Evolutionary conservation across 75 land plant genomes (phyloP).

Genomic region (Sequoia sempervirens): DNA sequence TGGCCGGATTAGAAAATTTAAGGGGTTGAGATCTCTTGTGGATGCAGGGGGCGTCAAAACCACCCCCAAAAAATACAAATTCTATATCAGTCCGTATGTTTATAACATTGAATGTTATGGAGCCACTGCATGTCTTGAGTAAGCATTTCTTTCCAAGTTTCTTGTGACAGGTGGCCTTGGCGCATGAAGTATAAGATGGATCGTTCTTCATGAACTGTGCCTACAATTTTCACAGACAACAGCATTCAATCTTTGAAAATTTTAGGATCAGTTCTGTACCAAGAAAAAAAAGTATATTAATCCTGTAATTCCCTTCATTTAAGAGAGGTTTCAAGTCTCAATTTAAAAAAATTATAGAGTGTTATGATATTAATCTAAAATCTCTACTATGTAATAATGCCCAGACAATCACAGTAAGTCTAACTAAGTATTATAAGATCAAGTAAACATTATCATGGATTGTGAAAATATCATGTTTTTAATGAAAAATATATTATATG

Average conservation of each 20-base stretch:
- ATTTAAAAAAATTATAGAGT: no score
- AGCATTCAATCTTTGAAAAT: not conserved
- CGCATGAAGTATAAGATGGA: slow-evolving; percentile 59
- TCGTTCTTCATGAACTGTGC: slow-evolving; percentile 57
- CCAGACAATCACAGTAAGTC: no score
- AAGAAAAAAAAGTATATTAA: not conserved
- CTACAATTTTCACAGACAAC: slow-evolving; percentile 28
- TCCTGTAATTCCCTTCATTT: not conserved
- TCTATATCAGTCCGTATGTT: slow-evolving; percentile 76
- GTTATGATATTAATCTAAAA: no score
- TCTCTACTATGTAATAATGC: no score
- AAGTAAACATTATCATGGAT: no score
- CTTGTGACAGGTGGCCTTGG: slow-evolving; percentile 36
- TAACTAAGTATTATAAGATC: no score
- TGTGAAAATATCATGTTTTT: no score
- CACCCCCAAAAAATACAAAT: slow-evolving; percentile 74
- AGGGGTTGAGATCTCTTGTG: slow-evolving; percentile 29
- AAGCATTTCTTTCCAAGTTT: slow-evolving; percentile 17
- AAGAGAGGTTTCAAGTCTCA: not conserved
- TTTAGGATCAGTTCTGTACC: not conserved
- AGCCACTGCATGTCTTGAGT: slow-evolving; percentile 49
- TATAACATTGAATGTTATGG: slow-evolving; percentile 66
- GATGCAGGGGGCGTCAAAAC: slow-evolving; percentile 66
- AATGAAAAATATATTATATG: no score
- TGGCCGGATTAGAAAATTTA: slow-evolving; percentile 53